A percentile compares a stretch with the other conserved stretches of the same genome.
Evolutionary conservation across 2,329 filamentous ascomycete species (phyloP).

Genomic region (Teratosphaeria viscida): DNA sequence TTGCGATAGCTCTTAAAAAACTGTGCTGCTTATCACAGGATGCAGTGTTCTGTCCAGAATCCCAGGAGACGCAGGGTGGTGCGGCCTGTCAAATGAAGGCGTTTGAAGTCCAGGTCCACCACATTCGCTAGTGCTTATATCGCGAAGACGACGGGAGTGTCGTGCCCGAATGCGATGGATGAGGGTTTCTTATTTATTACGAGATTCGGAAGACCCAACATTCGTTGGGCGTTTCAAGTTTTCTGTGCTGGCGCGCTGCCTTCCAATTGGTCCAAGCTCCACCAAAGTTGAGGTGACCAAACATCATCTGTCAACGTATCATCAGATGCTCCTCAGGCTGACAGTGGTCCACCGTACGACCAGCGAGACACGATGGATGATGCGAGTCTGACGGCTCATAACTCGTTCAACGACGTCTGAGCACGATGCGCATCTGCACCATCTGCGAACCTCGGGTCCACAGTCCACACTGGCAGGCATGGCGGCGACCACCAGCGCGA

Average conservation of each 20-base stretch:
- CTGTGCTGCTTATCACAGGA: not conserved
- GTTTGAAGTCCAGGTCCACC: too few species aligned
- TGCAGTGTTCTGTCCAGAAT: not conserved
- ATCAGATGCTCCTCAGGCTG: not conserved
- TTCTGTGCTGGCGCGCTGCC: not conserved
- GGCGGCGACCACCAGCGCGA: not conserved
- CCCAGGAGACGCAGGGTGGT: too few species aligned
- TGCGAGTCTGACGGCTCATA: not conserved
- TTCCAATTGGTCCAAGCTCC: not conserved
- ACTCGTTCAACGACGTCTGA: not conserved
- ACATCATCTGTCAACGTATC: not conserved
- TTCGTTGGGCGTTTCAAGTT: not conserved
- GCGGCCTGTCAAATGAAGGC: too few species aligned
- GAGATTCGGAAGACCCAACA: too few species aligned
- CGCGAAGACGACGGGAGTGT: too few species aligned
- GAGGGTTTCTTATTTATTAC: too few species aligned
- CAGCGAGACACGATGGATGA: not conserved
- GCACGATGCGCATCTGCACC: not conserved
- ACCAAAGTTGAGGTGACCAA: too few species aligned
- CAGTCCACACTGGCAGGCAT: not conserved
- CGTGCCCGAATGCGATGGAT: too few species aligned
- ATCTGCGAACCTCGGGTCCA: not conserved
- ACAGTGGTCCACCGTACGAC: not conserved
- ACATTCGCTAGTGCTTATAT: too few species aligned
- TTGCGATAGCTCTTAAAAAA: not conserved